A percentile compares a stretch with the other conserved stretches of the same genome.
Conservation (phyloP, 108 stramenopile genomes). For the Chaetoceros muelleri region DNA sequence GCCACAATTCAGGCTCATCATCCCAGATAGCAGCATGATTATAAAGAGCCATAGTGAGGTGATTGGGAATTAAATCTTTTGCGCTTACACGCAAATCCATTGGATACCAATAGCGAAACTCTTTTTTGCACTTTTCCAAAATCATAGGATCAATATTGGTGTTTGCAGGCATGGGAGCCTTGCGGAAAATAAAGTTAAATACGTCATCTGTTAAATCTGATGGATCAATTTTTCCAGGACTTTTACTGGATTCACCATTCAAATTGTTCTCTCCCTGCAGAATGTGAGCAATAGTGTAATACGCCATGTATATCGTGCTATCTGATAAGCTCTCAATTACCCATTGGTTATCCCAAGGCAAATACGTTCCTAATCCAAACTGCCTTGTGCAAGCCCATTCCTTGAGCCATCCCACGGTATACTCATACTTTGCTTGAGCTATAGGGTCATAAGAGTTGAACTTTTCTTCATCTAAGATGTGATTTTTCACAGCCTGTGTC, state of each 20-base stretch:
- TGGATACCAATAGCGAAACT: slow-evolving; percentile 96
- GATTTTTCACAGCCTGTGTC: slow-evolving; percentile 65
- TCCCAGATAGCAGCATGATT: slow-evolving; percentile 98
- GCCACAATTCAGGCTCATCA: slow-evolving; percentile 84
- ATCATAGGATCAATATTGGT: slow-evolving; percentile 56
- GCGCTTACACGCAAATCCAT: slow-evolving; percentile 95
- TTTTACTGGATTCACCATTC: slow-evolving; percentile 64
- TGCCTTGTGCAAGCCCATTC: slow-evolving; percentile 98
- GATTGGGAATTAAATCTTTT: slow-evolving; percentile 96
- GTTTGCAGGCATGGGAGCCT: slow-evolving; percentile 54
- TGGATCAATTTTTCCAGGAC: slow-evolving; percentile 76
- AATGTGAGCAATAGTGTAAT: slow-evolving; percentile 92
- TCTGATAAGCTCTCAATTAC: slow-evolving; percentile 97
- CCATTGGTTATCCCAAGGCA: slow-evolving; percentile 96
- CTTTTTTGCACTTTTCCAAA: slow-evolving; percentile 72
- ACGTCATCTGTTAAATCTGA: slow-evolving; percentile 75
- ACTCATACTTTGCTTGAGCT: slow-evolving; percentile 70
- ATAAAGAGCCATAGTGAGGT: slow-evolving; percentile 97
- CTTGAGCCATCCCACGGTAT: slow-evolving; percentile 90
- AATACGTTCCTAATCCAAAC: slow-evolving; percentile 92
- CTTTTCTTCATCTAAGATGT: slow-evolving; percentile 70
- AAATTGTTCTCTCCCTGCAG: slow-evolving; percentile 88
- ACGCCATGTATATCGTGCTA: slow-evolving; percentile 99
- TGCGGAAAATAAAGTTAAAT: slow-evolving; percentile 91
- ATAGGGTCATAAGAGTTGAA: slow-evolving; percentile 86